Evolutionary conservation across 139 green algal genomes (phyloP).

Genomic region (Raphidocelis subcapitata): DNA sequence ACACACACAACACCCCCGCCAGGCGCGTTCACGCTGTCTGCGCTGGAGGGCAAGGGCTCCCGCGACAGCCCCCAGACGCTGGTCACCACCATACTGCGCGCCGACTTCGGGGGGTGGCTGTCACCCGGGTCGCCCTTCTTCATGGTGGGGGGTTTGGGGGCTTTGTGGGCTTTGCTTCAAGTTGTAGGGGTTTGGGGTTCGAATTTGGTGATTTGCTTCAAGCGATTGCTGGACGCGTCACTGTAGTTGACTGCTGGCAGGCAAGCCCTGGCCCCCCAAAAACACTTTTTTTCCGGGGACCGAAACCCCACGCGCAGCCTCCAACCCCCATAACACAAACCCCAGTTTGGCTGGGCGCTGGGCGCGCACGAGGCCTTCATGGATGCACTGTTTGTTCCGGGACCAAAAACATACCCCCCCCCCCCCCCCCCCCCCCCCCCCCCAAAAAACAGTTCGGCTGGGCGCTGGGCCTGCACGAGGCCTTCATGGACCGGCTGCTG

Average conservation of each 20-base stretch:
- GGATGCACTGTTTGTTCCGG: not conserved
- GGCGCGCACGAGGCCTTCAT: too few relatives aligned
- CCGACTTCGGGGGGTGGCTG: constrained; percentile 27
- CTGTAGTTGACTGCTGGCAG: too few relatives aligned
- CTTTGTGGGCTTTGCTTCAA: not conserved
- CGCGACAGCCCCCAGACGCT: constrained; percentile 18
- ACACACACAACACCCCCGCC: not conserved
- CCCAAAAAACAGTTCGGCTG: too few relatives aligned
- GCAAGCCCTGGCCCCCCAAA: too few relatives aligned
- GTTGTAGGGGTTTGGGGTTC: too few relatives aligned
- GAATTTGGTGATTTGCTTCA: too few relatives aligned
- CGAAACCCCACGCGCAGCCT: too few relatives aligned
- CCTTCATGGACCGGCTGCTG: constrained; percentile 22
- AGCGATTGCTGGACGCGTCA: too few relatives aligned
- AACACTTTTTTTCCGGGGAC: too few relatives aligned
- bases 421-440: not conserved
- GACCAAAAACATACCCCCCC: not conserved
- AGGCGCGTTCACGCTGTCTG: constrained; percentile 29
- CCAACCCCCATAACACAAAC: too few relatives aligned
- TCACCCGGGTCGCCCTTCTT: constrained; percentile 1
- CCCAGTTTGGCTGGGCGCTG: too few relatives aligned
- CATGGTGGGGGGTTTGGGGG: not conserved
- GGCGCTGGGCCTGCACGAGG: constrained; percentile 20
- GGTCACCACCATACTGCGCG: constrained; percentile 20
- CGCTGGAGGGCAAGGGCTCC: constrained; percentile 8